phyloP scores from a whole-genome alignment of 352 stramenopile species.

The Phytophthora podocarpi region DNA sequence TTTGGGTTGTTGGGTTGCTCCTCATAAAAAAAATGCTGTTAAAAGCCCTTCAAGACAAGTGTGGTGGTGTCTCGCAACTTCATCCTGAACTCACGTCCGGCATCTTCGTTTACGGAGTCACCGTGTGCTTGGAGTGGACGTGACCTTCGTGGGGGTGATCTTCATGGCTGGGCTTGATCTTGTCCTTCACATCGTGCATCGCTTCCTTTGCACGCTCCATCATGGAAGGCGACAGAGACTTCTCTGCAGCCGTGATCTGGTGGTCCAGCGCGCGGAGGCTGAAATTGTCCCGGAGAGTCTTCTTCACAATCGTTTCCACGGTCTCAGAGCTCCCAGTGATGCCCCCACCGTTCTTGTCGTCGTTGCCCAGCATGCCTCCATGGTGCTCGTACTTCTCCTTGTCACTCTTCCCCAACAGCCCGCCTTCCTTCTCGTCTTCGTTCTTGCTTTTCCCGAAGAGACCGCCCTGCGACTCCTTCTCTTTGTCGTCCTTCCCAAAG shows the following conservation, averaged over 20 bases:
- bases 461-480: slow-evolving; percentile 1
- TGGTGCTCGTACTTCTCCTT: slow-evolving; percentile 5
- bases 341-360: slow-evolving; percentile 28
- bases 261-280: slow-evolving; percentile 24
- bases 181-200: slow-evolving; percentile 37
- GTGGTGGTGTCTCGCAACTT: too few species aligned
- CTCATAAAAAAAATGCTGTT: too few species aligned
- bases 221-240: slow-evolving; percentile 31
- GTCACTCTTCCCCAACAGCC: not conserved
- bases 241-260: slow-evolving; percentile 28
- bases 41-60: too few species aligned
- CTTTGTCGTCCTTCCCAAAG: not conserved
- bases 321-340: slow-evolving; percentile 31
- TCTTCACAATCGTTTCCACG: slow-evolving; percentile 30
- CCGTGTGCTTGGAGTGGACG: slow-evolving; percentile 13
- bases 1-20: too few species aligned
- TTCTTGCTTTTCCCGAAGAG: slow-evolving; percentile 4
- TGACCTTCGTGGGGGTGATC: slow-evolving; percentile 12
- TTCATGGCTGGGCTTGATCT: slow-evolving; percentile 22
- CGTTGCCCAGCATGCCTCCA: not conserved
- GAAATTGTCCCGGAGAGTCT: slow-evolving; percentile 32
- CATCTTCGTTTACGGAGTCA: not conserved
- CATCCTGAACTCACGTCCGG: too few species aligned
- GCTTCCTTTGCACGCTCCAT: slow-evolving; percentile 35
- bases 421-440: slow-evolving; percentile 4